Base-by-base conservation (phyloP, 208 protist species). In the Crithidia expoeki region DNA sequence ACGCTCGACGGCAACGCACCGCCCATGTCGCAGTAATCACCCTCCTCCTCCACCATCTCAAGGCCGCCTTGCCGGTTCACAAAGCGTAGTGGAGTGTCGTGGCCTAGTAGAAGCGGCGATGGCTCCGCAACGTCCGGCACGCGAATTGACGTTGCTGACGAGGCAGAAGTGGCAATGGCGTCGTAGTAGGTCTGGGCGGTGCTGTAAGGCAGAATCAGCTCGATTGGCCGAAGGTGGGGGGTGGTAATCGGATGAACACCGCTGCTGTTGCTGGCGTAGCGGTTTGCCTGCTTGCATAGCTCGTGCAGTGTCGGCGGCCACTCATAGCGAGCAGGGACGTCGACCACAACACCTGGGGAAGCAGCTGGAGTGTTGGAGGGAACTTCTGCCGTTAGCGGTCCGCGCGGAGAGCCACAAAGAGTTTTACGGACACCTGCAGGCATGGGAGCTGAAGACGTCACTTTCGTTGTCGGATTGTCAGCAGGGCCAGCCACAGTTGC, bases 121-220 rank as follows among this genome's bases (percentile, higher is more conserved):
- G 53, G 59, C 40, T 64, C 65, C 2, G 36, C 52, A 16, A n/a
- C 23, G 17, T 56, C 47, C 10, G 75, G 71, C 19, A 71, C 50
- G 25, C 65, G 50, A 7, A 21, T 19, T 23, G 36, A 12, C 16
- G 33, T 36, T 21, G 32, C 6, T 21, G 42, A 33, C 5, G 57
- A 38, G 27, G 59, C 9, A 12, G 71, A 67, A 33, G 47, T 42
- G 14, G 66, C 71, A 4, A 49, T 56, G 23, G 66, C 27, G 40
- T 52, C 42, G 62, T 75, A 76, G 40, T 68, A 72, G n/a, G 44
- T 19, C 36, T 74, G 72, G 11, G 72, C 74, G 16, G 61, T 63
- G 34, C 72, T 70, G 58, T 83, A 83, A 14, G 77, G 77, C 14
- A 83, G 64, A 30, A 83, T 21, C n/a, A 83, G 25, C 47, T 73